A percentile compares a stretch with the other conserved stretches of the same genome.
phyloP scores from a whole-genome alignment of 108 stramenopile species.

The Pseudonitzschia multiseries region DNA sequence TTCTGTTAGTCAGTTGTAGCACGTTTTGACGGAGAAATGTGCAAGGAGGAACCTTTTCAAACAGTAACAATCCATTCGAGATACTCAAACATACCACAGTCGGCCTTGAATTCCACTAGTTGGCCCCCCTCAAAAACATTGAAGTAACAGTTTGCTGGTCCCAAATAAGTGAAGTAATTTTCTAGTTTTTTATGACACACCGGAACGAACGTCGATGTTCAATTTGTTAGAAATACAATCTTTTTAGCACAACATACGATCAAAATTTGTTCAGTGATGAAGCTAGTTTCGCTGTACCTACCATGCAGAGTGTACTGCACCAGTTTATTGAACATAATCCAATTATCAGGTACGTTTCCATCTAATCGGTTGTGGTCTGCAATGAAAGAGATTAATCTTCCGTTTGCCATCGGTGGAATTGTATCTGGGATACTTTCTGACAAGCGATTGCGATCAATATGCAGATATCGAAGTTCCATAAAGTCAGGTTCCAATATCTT shows the following conservation, averaged over 20 bases:
- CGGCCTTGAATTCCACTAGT: conserved; percentile 43
- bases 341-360: neutral
- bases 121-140: conserved; percentile 25
- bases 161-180: conserved; percentile 4
- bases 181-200: neutral
- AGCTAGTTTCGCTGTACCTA: neutral
- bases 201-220: neutral
- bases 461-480: conserved; percentile 35
- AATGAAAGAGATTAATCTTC: neutral
- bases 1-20: no score
- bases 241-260: neutral
- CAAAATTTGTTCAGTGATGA: neutral
- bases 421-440: conserved; percentile 37
- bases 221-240: neutral
- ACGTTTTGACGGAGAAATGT: no score
- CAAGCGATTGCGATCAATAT: conserved; percentile 51
- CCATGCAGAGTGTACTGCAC: conserved; percentile 4
- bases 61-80: no score
- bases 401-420: conserved; percentile 15
- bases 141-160: conserved; percentile 3
- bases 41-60: no score
- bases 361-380: conserved; percentile 1
- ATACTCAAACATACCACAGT: conserved; percentile 27
- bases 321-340: conserved; percentile 13
- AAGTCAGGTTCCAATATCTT: conserved; percentile 23